Conservation (phyloP, 140 eudicot species). For the Cichorium intybus region DNA sequence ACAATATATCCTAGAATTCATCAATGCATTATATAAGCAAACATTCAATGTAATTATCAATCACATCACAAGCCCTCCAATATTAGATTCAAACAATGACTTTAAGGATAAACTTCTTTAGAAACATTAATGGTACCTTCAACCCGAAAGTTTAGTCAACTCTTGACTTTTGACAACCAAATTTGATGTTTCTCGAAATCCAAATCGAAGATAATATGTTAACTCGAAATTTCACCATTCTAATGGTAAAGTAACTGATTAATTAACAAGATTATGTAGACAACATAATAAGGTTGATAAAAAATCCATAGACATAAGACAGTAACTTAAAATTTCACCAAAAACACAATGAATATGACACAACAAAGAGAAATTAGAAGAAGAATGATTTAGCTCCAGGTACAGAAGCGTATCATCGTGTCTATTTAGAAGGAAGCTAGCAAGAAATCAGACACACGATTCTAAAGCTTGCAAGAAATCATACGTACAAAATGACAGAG, state of each 20-base stretch:
- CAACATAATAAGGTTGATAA: background rate
- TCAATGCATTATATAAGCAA: conserved; percentile 1
- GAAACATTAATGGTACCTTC: no score
- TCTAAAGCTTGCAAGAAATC: no score
- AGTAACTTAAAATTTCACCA: background rate
- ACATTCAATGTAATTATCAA: background rate
- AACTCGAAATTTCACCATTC: background rate
- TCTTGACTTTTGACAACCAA: conserved; percentile 18
- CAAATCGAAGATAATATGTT: background rate
- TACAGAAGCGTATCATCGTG: conserved; percentile 48
- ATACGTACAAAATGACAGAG: conserved; percentile 7
- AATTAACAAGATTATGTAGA: background rate
- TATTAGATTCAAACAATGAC: background rate
- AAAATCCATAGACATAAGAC: background rate
- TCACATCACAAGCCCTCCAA: conserved; percentile 7
- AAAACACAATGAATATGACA: background rate
- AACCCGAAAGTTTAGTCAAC: conserved; percentile 27
- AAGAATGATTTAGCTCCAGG: background rate
- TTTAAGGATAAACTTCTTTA: background rate
- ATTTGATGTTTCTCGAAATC: background rate
- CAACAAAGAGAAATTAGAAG: background rate
- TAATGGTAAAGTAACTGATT: background rate
- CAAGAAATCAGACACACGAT: conserved; percentile 19
- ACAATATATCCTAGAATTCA: conserved; percentile 9
- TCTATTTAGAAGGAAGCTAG: background rate